Conservation (phyloP, 306 rosid genomes). For the Ochetophila trinervis region DNA sequence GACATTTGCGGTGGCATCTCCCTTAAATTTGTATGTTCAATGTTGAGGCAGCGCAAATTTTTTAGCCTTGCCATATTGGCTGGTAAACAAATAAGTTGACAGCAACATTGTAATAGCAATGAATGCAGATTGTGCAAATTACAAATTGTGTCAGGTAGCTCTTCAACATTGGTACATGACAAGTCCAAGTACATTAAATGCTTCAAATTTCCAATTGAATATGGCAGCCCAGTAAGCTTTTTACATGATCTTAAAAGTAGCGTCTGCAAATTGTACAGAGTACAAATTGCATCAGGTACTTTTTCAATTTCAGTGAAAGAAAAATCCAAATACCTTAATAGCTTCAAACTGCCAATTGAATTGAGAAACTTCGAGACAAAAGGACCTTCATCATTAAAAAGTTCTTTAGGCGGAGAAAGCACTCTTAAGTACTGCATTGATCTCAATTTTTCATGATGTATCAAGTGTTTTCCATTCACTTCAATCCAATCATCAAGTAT, state of each 20-base stretch:
- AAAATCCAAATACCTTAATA: too few species aligned
- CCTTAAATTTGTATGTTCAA: background rate
- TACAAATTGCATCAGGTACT: too few species aligned
- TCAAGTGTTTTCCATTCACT: too few species aligned
- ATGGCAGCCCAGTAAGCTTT: background rate
- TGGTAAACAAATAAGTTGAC: background rate
- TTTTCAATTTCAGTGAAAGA: too few species aligned
- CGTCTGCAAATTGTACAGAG: too few species aligned
- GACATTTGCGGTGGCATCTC: slow-evolving; percentile 6
- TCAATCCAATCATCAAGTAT: background rate
- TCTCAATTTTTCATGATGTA: background rate
- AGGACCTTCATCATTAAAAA: background rate
- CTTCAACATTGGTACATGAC: background rate
- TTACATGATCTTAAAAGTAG: background rate
- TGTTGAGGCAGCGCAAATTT: slow-evolving; percentile 5
- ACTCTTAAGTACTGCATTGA: background rate
- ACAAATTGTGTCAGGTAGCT: slow-evolving; percentile 4
- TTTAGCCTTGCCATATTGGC: slow-evolving; percentile 4
- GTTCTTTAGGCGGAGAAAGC: background rate
- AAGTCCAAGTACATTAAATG: slow-evolving; percentile 7
- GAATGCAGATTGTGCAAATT: slow-evolving; percentile 17
- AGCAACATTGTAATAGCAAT: background rate
- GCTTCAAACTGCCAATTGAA: too few species aligned
- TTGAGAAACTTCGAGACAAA: too few species aligned
- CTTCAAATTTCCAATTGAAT: background rate